Base-by-base conservation (phyloP, 2,329 filamentous ascomycete genomes). In the Fragosphaeria purpurea region DNA sequence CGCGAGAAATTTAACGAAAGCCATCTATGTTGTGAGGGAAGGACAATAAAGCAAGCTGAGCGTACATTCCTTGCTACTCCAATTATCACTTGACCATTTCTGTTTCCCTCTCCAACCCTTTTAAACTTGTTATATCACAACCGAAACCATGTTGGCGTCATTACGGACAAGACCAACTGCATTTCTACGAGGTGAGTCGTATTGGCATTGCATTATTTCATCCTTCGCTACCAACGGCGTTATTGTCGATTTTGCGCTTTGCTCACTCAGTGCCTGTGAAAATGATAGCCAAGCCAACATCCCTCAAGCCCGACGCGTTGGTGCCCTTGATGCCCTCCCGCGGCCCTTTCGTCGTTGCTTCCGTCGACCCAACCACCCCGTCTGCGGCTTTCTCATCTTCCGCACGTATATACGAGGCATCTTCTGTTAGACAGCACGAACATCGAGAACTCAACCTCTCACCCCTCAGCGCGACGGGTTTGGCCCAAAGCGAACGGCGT, bases 271-370 rank as follows among this genome's bases (percentile, higher is more conserved):
- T 6, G 35, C 35, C 35, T 37, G 35, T 11, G 6, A 37, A 37
- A 6, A 37, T 11, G 35, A 11, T 54, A 88, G 85, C 74, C 67
- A 85, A 81, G 70, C 85, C 86, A 57, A 69, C 77, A 6, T 35
- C 46, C 40, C 7, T 30, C 46, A 37, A 41, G 44, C n/a, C n/a
- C n/a, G n/a, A n/a, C n/a, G n/a, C n/a, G n/a, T n/a, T n/a, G n/a
- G n/a, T n/a, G n/a, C n/a, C 80, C 53, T 69, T 86, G 61, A 65
- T 83, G 54, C 80, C 83, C 57, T 79, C 83, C 67, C 77, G 83
- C 66, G 75, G 77, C 52, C 33, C 52, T 35, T 50, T 48, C 42
- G 49, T 47, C 46, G 33, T 45, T 46, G 41, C 54, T 41, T 41
- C 52, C 51, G 37, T 55, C 37, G 79, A 82, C 57, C 22, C 30